Evolutionary conservation across 73 alveolate species (phyloP), one percentile per base, ranked within the genome.

Genomic region (Paramecium sexaurelia): DNA sequence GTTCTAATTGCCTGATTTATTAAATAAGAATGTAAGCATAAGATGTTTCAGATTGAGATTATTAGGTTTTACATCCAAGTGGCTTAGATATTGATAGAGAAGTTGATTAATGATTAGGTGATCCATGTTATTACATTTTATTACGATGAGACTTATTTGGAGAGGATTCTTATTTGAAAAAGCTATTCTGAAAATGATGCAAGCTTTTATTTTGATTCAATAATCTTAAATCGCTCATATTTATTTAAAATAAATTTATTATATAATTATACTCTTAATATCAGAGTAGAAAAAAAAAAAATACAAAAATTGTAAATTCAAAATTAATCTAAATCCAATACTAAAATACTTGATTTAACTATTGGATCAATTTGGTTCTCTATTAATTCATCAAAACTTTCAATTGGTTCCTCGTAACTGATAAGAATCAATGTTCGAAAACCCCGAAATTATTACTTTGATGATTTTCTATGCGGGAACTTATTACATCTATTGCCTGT

Each of bases 401-500:
- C 83, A 0, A 61, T 61, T 61, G 83, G 83, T 61, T 61, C 83
- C 8, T 61, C 83, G 8, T 61, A 61, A 26, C 26, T 41, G 39
- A 61, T 61, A 45, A 61, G 83, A 61, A 61, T 45, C 26, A 61
- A 32, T 61, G 83, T 61, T 32, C 83, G 7, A 61, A 61, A 61
- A 26, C 83, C 83, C 26, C 83, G 6, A 32, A 61, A 61, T 61
- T 10, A 29, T 61, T 61, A 45, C 26, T 61, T 61, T 32, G 22
- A 32, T 7, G 41, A 61, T 61, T 61, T 61, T 61, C 26, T 61
- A 61, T 61, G 83, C 9, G 83, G 83, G 22, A 61, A 32, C 83
- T 61, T 61, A 32, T 61, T 61, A 45, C 83, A 61, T 47, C 78
- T 43, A 56, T 26, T 85, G n/a, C 85, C 75, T 85, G 7, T 55